Evolutionary conservation across 2,329 filamentous ascomycete genomes (phyloP).

Genomic region (Pseudogymnoascus sp.): DNA sequence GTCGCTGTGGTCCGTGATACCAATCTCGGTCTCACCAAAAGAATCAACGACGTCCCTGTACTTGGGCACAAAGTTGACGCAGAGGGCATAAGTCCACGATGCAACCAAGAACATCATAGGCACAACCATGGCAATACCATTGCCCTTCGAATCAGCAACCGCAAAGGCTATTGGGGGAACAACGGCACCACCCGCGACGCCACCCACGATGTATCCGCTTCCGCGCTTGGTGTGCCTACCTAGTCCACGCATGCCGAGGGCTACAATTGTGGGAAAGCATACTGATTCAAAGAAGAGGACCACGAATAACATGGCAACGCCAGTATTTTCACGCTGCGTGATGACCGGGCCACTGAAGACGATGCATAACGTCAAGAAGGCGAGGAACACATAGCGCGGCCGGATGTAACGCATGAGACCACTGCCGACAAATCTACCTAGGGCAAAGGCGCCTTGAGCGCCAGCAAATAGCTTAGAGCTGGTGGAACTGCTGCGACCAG

Average conservation of each 20-base stretch:
- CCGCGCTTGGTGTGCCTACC: conserved; percentile 45
- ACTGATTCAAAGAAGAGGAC: conserved; percentile 47
- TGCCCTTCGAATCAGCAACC: conserved; percentile 49
- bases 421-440: conserved; percentile 64
- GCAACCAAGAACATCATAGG: conserved; percentile 18
- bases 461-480: conserved; percentile 57
- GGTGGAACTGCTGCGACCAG: conserved; percentile 24
- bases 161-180: conserved; percentile 64
- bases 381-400: conserved; percentile 61
- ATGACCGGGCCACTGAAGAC: conserved; percentile 45
- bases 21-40: conserved; percentile 11
- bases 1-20: background rate
- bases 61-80: conserved; percentile 12
- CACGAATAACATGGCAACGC: conserved; percentile 43
- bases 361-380: conserved; percentile 46
- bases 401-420: conserved; percentile 54
- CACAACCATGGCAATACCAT: background rate
- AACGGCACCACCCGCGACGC: conserved; percentile 49
- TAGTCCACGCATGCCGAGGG: conserved; percentile 44
- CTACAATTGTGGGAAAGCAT: conserved; percentile 48
- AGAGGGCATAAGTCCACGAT: conserved; percentile 9
- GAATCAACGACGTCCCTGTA: conserved; percentile 21
- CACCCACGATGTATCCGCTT: conserved; percentile 41
- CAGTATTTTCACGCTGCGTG: conserved; percentile 40
- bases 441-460: conserved; percentile 65